Evolutionary conservation across 192 early-diverging fungal species (phyloP).

Genomic region (Kappamyces sp.): DNA sequence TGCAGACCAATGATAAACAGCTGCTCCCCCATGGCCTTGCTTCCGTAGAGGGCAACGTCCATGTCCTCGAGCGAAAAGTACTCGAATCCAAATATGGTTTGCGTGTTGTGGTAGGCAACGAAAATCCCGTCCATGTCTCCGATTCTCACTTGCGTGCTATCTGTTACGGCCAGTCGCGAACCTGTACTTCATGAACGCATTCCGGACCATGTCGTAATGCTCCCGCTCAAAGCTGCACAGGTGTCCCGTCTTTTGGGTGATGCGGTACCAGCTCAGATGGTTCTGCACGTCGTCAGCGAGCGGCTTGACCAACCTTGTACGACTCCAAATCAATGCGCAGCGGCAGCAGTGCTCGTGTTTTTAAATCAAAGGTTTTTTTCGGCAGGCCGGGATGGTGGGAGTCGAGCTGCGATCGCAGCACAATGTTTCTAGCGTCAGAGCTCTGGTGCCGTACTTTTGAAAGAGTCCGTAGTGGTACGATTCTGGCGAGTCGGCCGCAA

Average conservation of each 20-base stretch:
- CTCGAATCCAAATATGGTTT: constrained; percentile 89
- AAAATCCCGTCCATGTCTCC: constrained; percentile 95
- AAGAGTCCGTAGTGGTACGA: constrained; percentile 55
- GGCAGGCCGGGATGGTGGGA: constrained; percentile 70
- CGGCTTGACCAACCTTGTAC: constrained; percentile 45
- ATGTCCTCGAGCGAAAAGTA: constrained; percentile 79
- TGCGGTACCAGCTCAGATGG: constrained; percentile 54
- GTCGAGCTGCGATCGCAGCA: constrained; percentile 87
- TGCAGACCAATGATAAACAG: constrained; percentile 61
- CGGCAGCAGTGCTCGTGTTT: constrained; percentile 77
- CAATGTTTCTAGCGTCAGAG: constrained; percentile 56
- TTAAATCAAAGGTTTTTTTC: constrained; percentile 82
- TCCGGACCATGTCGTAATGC: constrained; percentile 89
- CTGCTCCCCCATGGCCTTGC: constrained; percentile 56
- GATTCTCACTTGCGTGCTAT: constrained; percentile 83
- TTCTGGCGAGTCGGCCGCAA: constrained; percentile 42
- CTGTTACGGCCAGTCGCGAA: constrained; percentile 13
- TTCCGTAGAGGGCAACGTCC: constrained; percentile 73
- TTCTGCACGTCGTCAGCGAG: background rate
- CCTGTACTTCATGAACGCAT: constrained; percentile 81
- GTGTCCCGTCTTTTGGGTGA: constrained; percentile 59
- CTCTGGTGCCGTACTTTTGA: too few species aligned
- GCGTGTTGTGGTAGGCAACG: constrained; percentile 88
- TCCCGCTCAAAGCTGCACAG: constrained; percentile 84
- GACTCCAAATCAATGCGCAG: constrained; percentile 75